Conservation (phyloP, 108 stramenopile species). For the Hondaea fermentalgiana region DNA sequence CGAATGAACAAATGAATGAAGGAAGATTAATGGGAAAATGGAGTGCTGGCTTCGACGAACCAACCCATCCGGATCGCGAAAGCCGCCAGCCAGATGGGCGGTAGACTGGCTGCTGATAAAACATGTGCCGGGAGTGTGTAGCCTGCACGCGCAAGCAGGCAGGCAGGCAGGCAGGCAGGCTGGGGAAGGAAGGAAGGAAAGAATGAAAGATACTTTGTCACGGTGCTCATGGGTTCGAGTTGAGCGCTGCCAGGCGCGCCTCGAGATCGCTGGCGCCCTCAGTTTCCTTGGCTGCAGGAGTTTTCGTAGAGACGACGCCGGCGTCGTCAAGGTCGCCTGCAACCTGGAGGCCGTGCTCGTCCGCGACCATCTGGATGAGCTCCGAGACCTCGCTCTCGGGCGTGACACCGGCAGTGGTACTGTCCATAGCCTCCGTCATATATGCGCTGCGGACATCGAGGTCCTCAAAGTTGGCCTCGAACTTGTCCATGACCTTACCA, state of each 20-base stretch:
- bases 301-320: constrained; percentile 66
- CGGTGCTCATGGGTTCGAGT: neutral
- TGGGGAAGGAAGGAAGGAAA: neutral
- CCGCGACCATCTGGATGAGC: constrained; percentile 62
- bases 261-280: constrained; percentile 20
- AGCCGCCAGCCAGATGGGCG: too few species aligned
- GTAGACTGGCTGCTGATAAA: too few species aligned
- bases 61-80: too few species aligned
- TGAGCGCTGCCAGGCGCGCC: constrained; percentile 12
- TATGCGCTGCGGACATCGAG: constrained; percentile 81
- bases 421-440: constrained; percentile 92
- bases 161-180: too few species aligned
- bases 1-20: too few species aligned
- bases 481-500: constrained; percentile 79
- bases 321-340: constrained; percentile 80
- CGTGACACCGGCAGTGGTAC: constrained; percentile 81
- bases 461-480: constrained; percentile 97
- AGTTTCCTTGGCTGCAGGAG: constrained; percentile 36
- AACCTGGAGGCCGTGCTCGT: constrained; percentile 80
- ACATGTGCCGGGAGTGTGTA: too few species aligned
- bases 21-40: too few species aligned
- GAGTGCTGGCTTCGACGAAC: too few species aligned
- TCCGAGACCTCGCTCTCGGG: constrained; percentile 90
- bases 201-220: neutral
- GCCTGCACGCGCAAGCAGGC: too few species aligned